A percentile compares a stretch with the other conserved stretches of the same genome.
Conservation (phyloP, 2,329 filamentous ascomycete species). For the Trichoderma koningii region DNA sequence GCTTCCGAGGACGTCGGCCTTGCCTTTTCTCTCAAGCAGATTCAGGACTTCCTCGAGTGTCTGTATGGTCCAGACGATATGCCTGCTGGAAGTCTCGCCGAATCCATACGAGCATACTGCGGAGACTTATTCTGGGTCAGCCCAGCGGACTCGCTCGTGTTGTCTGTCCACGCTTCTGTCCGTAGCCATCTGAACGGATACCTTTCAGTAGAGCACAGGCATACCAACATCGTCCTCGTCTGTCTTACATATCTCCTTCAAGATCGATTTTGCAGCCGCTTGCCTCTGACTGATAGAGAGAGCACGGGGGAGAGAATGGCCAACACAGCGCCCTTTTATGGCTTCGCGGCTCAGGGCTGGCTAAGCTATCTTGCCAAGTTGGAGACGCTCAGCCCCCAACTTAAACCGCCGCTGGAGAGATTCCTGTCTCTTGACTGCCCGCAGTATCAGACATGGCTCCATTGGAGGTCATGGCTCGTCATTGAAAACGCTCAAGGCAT, state of each 20-base stretch:
- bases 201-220: slow-evolving; percentile 26
- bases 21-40: slow-evolving; percentile 17
- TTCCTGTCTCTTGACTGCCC: slow-evolving; percentile 28
- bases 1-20: slow-evolving; percentile 10
- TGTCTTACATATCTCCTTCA: slow-evolving; percentile 32
- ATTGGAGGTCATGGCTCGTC: slow-evolving; percentile 21
- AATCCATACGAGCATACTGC: slow-evolving; percentile 14
- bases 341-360: slow-evolving; percentile 30
- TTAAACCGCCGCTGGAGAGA: slow-evolving; percentile 25
- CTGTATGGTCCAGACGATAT: slow-evolving; percentile 17
- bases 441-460: slow-evolving; percentile 29
- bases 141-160: slow-evolving; percentile 11
- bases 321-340: slow-evolving; percentile 28
- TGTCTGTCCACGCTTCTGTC: slow-evolving; percentile 23
- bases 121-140: slow-evolving; percentile 26
- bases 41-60: slow-evolving; percentile 20
- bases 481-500: background rate
- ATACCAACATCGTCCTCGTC: slow-evolving; percentile 30
- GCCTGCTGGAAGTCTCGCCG: slow-evolving; percentile 2
- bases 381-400: slow-evolving; percentile 15
- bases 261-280: slow-evolving; percentile 8
- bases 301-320: background rate
- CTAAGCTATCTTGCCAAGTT: slow-evolving; percentile 25
- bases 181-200: slow-evolving; percentile 22
- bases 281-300: slow-evolving; percentile 15